Evolutionary conservation across 768 basidiomycete genomes (phyloP).

Genomic region (Auricularia heimuer): DNA sequence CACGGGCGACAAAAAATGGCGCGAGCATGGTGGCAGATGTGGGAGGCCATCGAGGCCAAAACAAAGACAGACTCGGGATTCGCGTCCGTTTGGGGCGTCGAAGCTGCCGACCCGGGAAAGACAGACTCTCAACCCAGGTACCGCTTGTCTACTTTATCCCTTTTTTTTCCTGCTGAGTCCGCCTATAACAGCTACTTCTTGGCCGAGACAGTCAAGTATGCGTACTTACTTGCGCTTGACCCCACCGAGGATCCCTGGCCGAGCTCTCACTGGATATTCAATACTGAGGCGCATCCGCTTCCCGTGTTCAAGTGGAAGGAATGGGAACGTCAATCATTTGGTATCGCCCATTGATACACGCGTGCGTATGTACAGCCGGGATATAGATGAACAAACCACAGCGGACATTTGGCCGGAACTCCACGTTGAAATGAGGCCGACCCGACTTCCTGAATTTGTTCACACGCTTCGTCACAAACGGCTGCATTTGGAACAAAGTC

Average conservation of each 20-base stretch:
- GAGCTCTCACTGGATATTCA: conserved; percentile 37
- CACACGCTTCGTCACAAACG: too few species aligned
- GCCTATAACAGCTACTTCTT: conserved; percentile 35
- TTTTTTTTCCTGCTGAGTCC: not conserved
- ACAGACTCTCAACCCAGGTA: conserved; percentile 69
- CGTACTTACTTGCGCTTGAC: conserved; percentile 57
- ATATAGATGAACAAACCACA: too few species aligned
- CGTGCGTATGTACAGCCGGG: too few species aligned
- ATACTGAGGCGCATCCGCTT: conserved; percentile 64
- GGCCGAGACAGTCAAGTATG: conserved; percentile 61
- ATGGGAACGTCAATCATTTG: conserved; percentile 24
- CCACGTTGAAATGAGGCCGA: too few species aligned
- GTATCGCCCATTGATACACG: not conserved
- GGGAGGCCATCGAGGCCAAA: conserved; percentile 52
- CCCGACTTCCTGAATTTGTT: too few species aligned
- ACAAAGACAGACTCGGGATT: conserved; percentile 55
- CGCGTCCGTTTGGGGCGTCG: conserved; percentile 44
- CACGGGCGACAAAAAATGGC: conserved; percentile 60
- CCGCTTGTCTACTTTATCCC: conserved; percentile 27
- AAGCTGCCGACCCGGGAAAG: conserved; percentile 24
- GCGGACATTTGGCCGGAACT: too few species aligned
- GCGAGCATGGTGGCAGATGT: conserved; percentile 61
- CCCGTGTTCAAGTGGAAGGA: conserved; percentile 58
- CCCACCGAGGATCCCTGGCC: conserved; percentile 39
- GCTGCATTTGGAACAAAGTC: too few species aligned